Conservation (phyloP, 495 filamentous ascomycete species). For the Neurospora hispaniola region DNA sequence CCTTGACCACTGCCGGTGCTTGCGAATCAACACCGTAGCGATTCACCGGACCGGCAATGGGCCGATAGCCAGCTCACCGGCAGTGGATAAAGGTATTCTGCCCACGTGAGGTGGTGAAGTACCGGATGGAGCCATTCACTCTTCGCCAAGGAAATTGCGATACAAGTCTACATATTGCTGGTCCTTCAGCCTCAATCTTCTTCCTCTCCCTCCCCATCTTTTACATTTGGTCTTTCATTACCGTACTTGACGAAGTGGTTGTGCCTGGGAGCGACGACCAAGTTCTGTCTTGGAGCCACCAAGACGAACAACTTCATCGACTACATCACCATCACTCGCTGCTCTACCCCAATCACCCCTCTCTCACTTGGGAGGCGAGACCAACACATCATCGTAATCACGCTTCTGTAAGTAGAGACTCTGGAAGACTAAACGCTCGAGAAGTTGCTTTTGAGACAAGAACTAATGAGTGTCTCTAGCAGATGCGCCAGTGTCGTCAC, state of each 20-base stretch:
- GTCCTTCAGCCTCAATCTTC: neutral
- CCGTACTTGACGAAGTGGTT: neutral
- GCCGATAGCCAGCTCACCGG: no score
- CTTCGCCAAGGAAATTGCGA: neutral
- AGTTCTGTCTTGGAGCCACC: neutral
- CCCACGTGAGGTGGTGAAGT: no score
- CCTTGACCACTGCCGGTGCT: neutral
- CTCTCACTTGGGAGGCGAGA: neutral
- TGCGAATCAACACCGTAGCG: fast-evolving
- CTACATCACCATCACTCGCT: neutral
- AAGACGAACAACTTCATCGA: neutral
- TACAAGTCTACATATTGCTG: neutral
- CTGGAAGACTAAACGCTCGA: neutral
- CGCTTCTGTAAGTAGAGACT: neutral
- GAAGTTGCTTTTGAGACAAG: neutral
- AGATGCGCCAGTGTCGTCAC: neutral
- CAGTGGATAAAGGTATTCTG: no score
- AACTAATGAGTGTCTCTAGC: neutral
- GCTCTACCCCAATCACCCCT: neutral
- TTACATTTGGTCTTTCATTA: neutral
- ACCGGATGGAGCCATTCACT: neutral
- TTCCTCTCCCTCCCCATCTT: neutral
- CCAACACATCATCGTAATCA: neutral
- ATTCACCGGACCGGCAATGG: no score
- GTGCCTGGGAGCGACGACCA: neutral